Evolutionary conservation across 1,139 yeast species (phyloP).

Genomic region (Nakaseomyces kungkrabaensis): DNA sequence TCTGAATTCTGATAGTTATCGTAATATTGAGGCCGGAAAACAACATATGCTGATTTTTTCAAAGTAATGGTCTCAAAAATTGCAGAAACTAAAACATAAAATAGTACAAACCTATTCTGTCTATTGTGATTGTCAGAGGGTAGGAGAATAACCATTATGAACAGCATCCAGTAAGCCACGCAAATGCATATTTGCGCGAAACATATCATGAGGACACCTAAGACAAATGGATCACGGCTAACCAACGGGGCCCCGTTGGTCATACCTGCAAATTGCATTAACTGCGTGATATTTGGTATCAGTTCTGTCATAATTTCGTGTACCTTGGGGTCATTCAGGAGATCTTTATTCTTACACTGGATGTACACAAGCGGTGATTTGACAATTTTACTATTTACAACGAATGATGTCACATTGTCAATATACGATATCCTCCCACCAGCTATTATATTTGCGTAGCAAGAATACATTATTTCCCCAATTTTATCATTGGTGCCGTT

Average conservation of each 20-base stretch:
- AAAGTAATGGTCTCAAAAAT: constrained; percentile 8
- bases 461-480: not conserved
- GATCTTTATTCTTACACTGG: not conserved
- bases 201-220: constrained; percentile 8
- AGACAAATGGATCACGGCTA: constrained; percentile 7
- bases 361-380: not conserved
- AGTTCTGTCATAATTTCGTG: not conserved
- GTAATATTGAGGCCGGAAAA: constrained; percentile 9
- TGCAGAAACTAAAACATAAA: constrained; percentile 10
- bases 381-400: not conserved
- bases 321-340: not conserved
- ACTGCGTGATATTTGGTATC: not conserved
- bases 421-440: not conserved
- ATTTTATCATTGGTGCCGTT: constrained; percentile 5
- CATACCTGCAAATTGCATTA: not conserved
- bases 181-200: constrained; percentile 10
- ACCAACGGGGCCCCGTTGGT: not conserved
- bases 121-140: constrained; percentile 13
- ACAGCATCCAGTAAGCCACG: constrained; percentile 15
- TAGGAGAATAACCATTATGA: constrained; percentile 10
- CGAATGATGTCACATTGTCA: not conserved
- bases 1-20: constrained; percentile 9
- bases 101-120: constrained; percentile 9
- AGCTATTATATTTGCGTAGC: not conserved
- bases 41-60: constrained; percentile 5